Conservation (phyloP, 805 yeast genomes). For the Myxozyma sirexii region DNA sequence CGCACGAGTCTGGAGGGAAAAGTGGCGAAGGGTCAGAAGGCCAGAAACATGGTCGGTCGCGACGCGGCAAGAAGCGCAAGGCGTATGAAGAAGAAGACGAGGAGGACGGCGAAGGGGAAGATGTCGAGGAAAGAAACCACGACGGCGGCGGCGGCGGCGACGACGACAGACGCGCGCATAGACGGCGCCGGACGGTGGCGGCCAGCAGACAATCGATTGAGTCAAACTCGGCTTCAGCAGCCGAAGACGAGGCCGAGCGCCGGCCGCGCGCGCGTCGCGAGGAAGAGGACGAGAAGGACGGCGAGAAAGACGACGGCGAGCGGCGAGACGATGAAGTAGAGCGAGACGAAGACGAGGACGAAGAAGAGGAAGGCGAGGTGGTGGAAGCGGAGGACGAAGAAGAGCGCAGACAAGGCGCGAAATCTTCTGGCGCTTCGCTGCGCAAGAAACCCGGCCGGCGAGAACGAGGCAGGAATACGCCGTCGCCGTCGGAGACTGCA, state of each 20-base stretch:
- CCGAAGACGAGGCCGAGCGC: not conserved
- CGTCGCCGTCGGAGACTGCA: slow-evolving; percentile 20
- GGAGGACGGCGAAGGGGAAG: not conserved
- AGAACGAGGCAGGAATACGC: slow-evolving; percentile 12
- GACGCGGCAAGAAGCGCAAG: slow-evolving; percentile 31
- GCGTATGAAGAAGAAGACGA: slow-evolving; percentile 31
- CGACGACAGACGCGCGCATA: slow-evolving; percentile 1
- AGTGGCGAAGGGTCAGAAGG: not conserved
- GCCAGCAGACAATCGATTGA: not conserved
- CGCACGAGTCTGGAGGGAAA: slow-evolving; percentile 38
- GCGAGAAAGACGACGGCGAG: not conserved
- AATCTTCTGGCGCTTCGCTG: no score
- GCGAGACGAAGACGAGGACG: slow-evolving; percentile 34
- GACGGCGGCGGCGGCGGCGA: not conserved
- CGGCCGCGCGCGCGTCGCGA: not conserved
- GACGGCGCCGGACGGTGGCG: slow-evolving; percentile 2
- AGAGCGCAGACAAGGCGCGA: not conserved
- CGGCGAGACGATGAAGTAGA: slow-evolving; percentile 31
- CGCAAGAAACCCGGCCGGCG: slow-evolving; percentile 10
- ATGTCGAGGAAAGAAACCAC: not conserved
- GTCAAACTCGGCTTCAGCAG: not conserved
- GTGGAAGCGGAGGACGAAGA: not conserved
- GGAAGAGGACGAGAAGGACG: slow-evolving; percentile 1
- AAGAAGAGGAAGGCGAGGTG: not conserved
- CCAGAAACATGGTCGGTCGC: slow-evolving; percentile 1